These are phyloP conservation scores for Phialophora verrucosa DNA, from an alignment of 2,329 filamentous ascomycete genomes.

Conservation along the genomic window DNA sequence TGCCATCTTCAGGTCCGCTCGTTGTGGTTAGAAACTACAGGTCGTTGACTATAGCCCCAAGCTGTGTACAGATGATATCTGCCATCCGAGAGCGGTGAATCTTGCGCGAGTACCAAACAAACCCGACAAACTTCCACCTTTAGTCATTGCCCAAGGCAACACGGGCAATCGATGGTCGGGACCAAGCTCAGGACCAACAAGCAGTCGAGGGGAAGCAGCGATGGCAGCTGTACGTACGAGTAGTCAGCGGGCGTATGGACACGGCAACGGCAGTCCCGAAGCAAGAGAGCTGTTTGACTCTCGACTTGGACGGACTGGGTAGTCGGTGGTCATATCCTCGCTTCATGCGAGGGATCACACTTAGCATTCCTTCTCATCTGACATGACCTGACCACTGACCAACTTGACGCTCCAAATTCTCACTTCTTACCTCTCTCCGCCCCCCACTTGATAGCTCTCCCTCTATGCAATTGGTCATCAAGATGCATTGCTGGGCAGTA, in stretches of 20 bases:
- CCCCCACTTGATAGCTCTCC: constrained; percentile 1
- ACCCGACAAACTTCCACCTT: constrained; percentile 4
- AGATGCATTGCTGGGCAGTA: constrained; percentile 12
- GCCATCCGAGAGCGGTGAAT: neutral
- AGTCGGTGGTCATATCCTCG: neutral
- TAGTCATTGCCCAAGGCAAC: constrained; percentile 1
- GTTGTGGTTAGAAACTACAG: constrained; percentile 8
- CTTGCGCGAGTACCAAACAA: constrained; percentile 4
- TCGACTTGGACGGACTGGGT: constrained; percentile 3
- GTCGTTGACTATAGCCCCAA: constrained; percentile 6
- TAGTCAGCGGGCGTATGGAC: constrained; percentile 5
- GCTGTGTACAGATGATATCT: neutral
- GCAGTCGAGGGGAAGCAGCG: neutral
- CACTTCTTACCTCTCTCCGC: constrained; percentile 10
- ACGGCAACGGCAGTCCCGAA: neutral
- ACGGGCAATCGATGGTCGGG: neutral
- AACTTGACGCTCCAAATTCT: neutral
- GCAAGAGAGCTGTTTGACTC: neutral
- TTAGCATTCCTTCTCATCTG: neutral
- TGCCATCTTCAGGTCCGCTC: neutral
- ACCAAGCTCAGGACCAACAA: constrained; percentile 1
- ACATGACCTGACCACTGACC: constrained; percentile 8
- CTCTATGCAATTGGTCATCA: constrained; percentile 21
- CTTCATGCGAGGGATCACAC: neutral
- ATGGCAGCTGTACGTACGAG: constrained; percentile 4